Evolutionary conservation across 2,329 filamentous ascomycete genomes (phyloP).

Genomic region (Ascochyta fabae): DNA sequence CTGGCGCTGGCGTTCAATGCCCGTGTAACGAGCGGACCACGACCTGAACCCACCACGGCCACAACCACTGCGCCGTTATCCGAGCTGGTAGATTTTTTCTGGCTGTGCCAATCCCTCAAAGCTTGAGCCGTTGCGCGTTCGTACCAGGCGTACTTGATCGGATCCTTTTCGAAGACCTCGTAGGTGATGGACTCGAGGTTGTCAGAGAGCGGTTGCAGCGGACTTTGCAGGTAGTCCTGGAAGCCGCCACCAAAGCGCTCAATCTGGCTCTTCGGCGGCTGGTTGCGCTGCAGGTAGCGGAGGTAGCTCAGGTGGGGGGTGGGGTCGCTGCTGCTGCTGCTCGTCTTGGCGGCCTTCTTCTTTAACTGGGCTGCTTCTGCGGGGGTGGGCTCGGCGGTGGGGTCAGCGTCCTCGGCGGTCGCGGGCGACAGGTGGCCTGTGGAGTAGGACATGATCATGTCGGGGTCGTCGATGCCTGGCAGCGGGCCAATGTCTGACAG

Average conservation of each 20-base stretch:
- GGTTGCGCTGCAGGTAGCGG: slow-evolving; percentile 80
- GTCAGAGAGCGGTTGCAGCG: slow-evolving; percentile 91
- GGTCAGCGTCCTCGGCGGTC: slow-evolving; percentile 50
- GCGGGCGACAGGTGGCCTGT: slow-evolving; percentile 51
- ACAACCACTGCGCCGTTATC: slow-evolving; percentile 76
- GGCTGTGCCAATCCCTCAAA: slow-evolving; percentile 76
- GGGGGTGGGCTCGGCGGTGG: slow-evolving; percentile 64
- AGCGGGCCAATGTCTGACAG: slow-evolving; percentile 65
- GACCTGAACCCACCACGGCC: slow-evolving; percentile 90
- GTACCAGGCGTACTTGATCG: slow-evolving; percentile 97
- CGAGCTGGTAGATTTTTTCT: slow-evolving; percentile 76
- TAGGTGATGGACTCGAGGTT: slow-evolving; percentile 98
- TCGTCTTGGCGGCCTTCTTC: slow-evolving; percentile 51
- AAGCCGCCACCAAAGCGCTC: slow-evolving; percentile 74
- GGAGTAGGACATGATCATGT: slow-evolving; percentile 46
- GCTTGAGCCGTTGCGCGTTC: slow-evolving; percentile 83
- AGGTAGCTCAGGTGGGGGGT: slow-evolving; percentile 80
- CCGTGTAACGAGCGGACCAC: slow-evolving; percentile 88
- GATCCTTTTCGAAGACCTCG: slow-evolving; percentile 97
- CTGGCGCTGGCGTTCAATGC: slow-evolving; percentile 79
- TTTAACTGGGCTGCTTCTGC: slow-evolving; percentile 65
- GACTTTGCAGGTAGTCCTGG: slow-evolving; percentile 95
- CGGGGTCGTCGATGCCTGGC: slow-evolving; percentile 54
- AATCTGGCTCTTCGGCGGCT: slow-evolving; percentile 68
- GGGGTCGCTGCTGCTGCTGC: slow-evolving; percentile 57